Base-by-base conservation (phyloP, 495 filamentous ascomycete genomes). In the Aspergillus ellipticus region DNA sequence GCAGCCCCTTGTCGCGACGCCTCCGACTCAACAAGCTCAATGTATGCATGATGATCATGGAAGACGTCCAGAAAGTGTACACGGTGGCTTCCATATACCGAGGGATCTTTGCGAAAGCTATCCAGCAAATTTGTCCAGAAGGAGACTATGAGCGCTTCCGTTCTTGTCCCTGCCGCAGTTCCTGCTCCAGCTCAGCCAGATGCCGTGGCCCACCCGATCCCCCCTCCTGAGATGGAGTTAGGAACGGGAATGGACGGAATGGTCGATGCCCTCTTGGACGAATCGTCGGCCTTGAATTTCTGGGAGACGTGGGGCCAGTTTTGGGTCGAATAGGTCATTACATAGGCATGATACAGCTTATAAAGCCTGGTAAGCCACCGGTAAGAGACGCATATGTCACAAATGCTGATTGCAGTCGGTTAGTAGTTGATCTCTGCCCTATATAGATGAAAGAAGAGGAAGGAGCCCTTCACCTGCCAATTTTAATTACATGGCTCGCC, bases 31-130 rank as follows among this genome's bases (percentile, higher is more conserved):
- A 71, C 54, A 77, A 75, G 50, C 64, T 77, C 10, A 61, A 73
- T 35, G 49, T 72, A 22, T 73, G 70, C 49, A 75, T 77, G 74
- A 56, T 77, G 51, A 62, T 77, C 24, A 47, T 77, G 57, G 65
- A 72, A 20, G 63, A 75, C 49, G 49, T 77, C 33, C 67, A 70
- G 42, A 60, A 72, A 9, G 68, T 66, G 2, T 74, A 75, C 42
- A 64, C 67, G 0, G 62, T 63, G 2, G 69, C 65, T 26, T 74
- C 69, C 4, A 52, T 74, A 1, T 72, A 67, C 39, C 68, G 66
- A 1, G 68, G 57, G 4, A 65, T 74, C 6, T 74, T 72, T 46
- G 41, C 58, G 15, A 66, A 63, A 35, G 71, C 64, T 10, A 69
- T 74, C 9, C 64, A 65, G 20, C 57, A 64, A 11, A 58, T 72